Evolutionary conservation across 2,329 filamentous ascomycete genomes (phyloP).

Genomic region (Xylariaceae sp.): DNA sequence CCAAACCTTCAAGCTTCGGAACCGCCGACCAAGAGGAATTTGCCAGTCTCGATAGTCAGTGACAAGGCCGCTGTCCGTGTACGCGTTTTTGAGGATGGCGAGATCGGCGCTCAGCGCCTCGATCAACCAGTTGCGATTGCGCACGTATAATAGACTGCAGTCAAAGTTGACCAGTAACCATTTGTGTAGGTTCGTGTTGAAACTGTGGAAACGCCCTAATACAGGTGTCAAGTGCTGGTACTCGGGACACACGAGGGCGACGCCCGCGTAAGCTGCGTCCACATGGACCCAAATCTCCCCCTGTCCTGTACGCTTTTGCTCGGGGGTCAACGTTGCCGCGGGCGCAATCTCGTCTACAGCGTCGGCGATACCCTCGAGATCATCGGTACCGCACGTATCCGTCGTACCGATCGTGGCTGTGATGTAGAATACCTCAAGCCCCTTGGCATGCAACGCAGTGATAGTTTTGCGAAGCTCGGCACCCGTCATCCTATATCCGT

Average conservation of each 20-base stretch:
- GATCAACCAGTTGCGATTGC: slow-evolving; percentile 68
- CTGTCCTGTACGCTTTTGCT: slow-evolving; percentile 15
- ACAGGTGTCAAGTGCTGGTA: slow-evolving; percentile 59
- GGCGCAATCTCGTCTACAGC: slow-evolving; percentile 36
- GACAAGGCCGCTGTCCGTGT: slow-evolving; percentile 74
- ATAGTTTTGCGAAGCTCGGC: slow-evolving; percentile 55
- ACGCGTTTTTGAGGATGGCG: slow-evolving; percentile 74
- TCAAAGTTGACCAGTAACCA: slow-evolving; percentile 96
- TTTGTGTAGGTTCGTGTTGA: slow-evolving; percentile 96
- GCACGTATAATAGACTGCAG: slow-evolving; percentile 72
- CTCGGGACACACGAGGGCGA: slow-evolving; percentile 75
- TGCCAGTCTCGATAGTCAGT: slow-evolving; percentile 98
- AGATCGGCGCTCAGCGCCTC: slow-evolving; percentile 61
- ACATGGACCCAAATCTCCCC: slow-evolving; percentile 81
- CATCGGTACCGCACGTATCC: slow-evolving; percentile 80
- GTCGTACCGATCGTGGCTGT: slow-evolving; percentile 83
- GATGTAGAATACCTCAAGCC: slow-evolving; percentile 79
- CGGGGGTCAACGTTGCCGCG: slow-evolving; percentile 10
- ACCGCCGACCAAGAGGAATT: slow-evolving; percentile 83
- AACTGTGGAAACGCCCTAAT: slow-evolving; percentile 70
- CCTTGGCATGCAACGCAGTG: slow-evolving; percentile 58
- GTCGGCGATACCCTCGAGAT: slow-evolving; percentile 62
- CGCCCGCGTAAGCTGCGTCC: slow-evolving; percentile 87
- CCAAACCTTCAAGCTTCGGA: slow-evolving; percentile 89
- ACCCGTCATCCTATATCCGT: slow-evolving; percentile 67